These are phyloP conservation scores for Lactarius trivialis DNA, from an alignment of 768 basidiomycete species.

Conservation along the genomic window DNA sequence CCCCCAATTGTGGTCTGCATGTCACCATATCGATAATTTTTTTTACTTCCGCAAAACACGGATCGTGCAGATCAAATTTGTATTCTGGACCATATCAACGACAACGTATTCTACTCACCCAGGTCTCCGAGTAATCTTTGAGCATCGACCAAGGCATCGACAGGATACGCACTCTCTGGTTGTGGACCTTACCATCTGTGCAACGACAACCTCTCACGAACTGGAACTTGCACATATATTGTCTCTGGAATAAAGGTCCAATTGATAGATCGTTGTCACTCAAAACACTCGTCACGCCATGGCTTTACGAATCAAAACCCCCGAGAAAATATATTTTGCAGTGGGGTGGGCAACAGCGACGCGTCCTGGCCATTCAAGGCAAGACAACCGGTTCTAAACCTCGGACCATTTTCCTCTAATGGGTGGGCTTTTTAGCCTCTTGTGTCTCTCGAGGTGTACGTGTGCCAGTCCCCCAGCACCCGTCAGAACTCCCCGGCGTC, in stretches of 20 bases:
- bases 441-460: constrained; percentile 15
- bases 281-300: not conserved
- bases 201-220: not conserved
- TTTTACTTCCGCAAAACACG: constrained; percentile 68
- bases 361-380: constrained; percentile 11
- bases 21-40: not conserved
- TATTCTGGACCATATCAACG: constrained; percentile 84
- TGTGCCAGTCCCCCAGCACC: constrained; percentile 12
- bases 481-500: constrained; percentile 20
- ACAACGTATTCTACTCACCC: constrained; percentile 88
- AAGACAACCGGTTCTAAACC: constrained; percentile 19
- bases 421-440: constrained; percentile 5
- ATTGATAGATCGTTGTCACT: not conserved
- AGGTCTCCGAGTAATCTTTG: constrained; percentile 52
- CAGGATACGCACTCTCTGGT: not conserved
- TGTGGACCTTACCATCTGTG: not conserved
- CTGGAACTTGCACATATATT: not conserved
- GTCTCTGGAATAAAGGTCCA: not conserved
- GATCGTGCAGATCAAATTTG: constrained; percentile 93
- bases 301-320: not conserved
- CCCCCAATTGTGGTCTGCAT: not conserved
- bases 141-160: too few relatives aligned
- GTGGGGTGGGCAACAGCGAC: constrained; percentile 15
- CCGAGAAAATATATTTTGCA: not conserved
- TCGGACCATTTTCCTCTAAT: constrained; percentile 6